Base-by-base conservation (phyloP, 106 monocot species). In the Ottelia alismoides region DNA sequence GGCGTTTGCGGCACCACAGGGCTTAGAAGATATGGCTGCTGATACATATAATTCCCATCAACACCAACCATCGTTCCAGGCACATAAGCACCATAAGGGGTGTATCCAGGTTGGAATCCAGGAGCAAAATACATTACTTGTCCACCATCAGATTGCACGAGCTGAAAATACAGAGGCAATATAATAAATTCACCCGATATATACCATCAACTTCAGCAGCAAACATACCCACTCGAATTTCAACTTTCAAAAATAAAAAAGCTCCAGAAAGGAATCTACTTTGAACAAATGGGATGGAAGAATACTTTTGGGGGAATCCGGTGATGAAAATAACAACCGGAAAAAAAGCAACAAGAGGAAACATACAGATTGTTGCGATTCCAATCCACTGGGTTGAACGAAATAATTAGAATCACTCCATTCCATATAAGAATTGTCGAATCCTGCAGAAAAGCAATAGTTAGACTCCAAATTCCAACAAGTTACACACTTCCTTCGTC, bases 1-100 rank as follows among this genome's bases (percentile, higher is more conserved):
- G 67, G 27, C 1, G 73, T 31, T 16, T 76, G 89, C 1, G 74
- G 54, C 14, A 63, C 57, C 9, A 72, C 55, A 30, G 70, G 48
- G 60, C 58, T 65, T 20, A 71, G 40, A 30, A 58, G 68, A 60
- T 80, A 81, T 19, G 68, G 55, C 12, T 69, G 80, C 61, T 82
- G 82, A 47, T 62, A 68, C 19, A 78, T 27, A 56, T 72, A 83
- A 50, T 92, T 83, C 43, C 87, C 83, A 57, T 92, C 87, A 55
- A 60, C 56, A 63, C 76, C 57, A 58, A 77, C 14, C 45, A 75
- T 30, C 65, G 68, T 56, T 51, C 71, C 77, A 48, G 71, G 53
- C 21, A 71, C 12, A 24, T 61, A 31, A 14, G 78, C 48, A 63
- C 60, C 63, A 65, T 90, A 81, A 40, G 72, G 31, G 44, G 45